phyloP scores from a whole-genome alignment of 2,329 filamentous ascomycete genomes.

The Rhynchosporium graminicola region DNA sequence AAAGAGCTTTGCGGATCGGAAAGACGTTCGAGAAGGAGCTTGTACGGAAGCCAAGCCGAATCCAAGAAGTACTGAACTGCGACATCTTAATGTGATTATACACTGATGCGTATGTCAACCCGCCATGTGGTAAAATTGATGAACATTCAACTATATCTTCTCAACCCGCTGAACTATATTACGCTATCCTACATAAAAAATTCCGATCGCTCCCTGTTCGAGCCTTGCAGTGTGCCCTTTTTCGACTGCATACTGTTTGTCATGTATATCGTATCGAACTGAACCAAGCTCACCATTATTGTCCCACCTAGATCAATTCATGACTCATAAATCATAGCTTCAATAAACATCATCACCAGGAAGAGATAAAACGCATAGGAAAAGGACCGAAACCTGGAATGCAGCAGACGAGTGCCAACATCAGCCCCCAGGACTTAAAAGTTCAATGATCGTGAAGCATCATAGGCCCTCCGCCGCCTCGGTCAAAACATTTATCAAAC shows the following conservation, averaged over 20 bases:
- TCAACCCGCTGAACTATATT: not conserved
- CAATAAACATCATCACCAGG: slow-evolving; percentile 1
- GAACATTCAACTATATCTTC: too few relatives aligned
- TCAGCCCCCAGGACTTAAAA: not conserved
- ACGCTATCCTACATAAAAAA: slow-evolving; percentile 1
- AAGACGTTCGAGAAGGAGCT: not conserved
- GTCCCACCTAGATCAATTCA: not conserved
- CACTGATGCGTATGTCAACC: too few relatives aligned
- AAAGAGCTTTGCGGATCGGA: not conserved
- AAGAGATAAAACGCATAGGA: not conserved
- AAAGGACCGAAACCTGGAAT: not conserved
- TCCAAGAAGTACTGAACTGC: not conserved
- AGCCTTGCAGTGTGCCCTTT: not conserved
- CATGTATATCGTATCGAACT: not conserved
- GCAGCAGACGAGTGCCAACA: not conserved
- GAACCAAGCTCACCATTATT: not conserved
- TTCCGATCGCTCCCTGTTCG: not conserved
- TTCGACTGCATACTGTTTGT: not conserved
- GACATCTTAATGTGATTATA: not conserved
- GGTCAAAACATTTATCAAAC: slow-evolving; percentile 57
- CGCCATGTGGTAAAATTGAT: too few relatives aligned
- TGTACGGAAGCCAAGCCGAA: not conserved
- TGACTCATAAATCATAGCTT: slow-evolving; percentile 2
- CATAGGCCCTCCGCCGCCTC: slow-evolving; percentile 51
- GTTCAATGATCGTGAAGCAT: not conserved